A percentile compares a stretch with the other conserved stretches of the same genome.
Evolutionary conservation across 257 asterid species (phyloP).

Genomic region (Perilla frutescens): DNA sequence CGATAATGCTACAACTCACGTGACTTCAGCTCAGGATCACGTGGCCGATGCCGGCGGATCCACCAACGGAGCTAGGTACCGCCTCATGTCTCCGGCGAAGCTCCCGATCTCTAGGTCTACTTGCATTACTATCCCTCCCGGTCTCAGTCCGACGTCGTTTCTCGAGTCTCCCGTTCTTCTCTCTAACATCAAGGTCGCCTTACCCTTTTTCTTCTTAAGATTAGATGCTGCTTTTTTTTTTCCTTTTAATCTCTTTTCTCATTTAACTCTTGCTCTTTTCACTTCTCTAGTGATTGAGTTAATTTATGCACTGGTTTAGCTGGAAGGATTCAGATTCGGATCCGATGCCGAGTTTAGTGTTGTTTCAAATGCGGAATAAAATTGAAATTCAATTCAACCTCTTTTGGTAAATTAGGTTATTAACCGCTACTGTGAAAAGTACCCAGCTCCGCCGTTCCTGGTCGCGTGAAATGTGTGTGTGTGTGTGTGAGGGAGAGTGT

Average conservation of each 20-base stretch:
- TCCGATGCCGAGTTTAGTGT: constrained; percentile 39
- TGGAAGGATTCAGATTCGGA: constrained; percentile 53
- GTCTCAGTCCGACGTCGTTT: constrained; percentile 92
- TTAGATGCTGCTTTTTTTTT: constrained; percentile 17
- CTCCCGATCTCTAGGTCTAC: constrained; percentile 97
- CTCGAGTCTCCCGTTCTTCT: constrained; percentile 97
- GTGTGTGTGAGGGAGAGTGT: neutral
- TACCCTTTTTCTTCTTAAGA: neutral
- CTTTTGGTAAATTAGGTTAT: constrained; percentile 13
- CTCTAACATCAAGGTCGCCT: constrained; percentile 81
- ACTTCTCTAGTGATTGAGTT: constrained; percentile 14
- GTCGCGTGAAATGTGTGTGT: neutral
- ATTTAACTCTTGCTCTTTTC: neutral
- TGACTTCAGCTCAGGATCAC: constrained; percentile 37
- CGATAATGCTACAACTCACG: constrained; percentile 33
- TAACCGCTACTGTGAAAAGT: constrained; percentile 4
- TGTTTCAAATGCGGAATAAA: constrained; percentile 21
- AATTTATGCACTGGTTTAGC: constrained; percentile 24
- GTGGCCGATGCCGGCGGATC: constrained; percentile 51
- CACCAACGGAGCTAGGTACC: constrained; percentile 69
- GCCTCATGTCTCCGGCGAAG: constrained; percentile 95
- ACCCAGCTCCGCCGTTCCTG: constrained; percentile 5
- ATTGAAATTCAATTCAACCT: neutral
- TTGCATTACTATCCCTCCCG: constrained; percentile 85
- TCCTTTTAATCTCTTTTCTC: neutral